phyloP scores from a whole-genome alignment of 1,284 basidiomycete species.

The Polyporus tsugae region DNA sequence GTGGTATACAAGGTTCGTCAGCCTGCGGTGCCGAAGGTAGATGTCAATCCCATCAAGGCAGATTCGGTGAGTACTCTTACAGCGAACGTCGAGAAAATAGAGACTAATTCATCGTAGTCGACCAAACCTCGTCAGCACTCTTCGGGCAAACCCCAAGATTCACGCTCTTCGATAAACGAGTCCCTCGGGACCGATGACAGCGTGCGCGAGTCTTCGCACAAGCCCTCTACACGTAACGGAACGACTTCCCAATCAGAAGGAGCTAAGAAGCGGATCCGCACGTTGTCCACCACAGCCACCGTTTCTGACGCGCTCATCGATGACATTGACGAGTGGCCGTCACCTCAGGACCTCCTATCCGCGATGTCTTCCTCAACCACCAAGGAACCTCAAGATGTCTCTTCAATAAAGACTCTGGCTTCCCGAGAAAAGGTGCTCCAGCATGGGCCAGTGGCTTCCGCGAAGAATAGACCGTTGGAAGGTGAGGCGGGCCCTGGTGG shows the following conservation, averaged over 20 bases:
- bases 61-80: background rate
- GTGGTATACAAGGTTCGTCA: background rate
- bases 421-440: background rate
- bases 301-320: background rate
- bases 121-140: background rate
- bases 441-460: background rate
- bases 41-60: background rate
- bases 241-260: too few species aligned
- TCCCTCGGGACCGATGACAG: background rate
- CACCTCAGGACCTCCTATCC: background rate
- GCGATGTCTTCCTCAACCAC: background rate
- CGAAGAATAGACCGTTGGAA: background rate
- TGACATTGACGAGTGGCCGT: background rate
- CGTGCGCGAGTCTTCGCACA: background rate
- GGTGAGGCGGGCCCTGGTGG: background rate
- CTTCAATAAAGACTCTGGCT: background rate
- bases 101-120: background rate
- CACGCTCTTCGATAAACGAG: background rate
- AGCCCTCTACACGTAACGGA: background rate
- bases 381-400: background rate
- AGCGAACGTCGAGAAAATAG: background rate
- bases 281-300: slow-evolving; percentile 1
- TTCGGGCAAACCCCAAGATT: background rate
- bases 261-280: background rate
- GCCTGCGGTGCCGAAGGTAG: background rate